These are phyloP conservation scores for Epichloe gansuensis DNA, from an alignment of 2,329 filamentous ascomycete species.

Conservation along the genomic window DNA sequence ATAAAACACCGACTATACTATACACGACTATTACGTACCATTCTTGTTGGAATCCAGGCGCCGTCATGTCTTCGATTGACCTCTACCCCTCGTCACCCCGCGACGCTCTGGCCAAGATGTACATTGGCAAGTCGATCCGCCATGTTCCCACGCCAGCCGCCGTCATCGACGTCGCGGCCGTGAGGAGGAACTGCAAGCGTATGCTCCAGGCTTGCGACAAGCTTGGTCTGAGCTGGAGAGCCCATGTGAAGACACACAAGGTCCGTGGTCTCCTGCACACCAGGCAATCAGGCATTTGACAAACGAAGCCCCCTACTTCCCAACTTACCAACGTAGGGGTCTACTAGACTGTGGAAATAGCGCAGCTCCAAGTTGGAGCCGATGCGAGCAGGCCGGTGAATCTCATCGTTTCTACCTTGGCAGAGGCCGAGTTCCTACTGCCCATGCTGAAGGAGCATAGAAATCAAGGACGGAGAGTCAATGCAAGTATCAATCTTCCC, in stretches of 20 bases:
- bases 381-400: constrained; percentile 34
- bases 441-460: constrained; percentile 48
- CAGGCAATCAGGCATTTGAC: too few relatives aligned
- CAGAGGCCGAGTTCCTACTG: constrained; percentile 55
- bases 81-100: constrained; percentile 14
- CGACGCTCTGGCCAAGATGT: constrained; percentile 11
- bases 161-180: constrained; percentile 53
- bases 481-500: constrained; percentile 29
- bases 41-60: not conserved
- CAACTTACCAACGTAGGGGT: not conserved
- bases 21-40: too few relatives aligned
- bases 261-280: constrained; percentile 23
- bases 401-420: constrained; percentile 61
- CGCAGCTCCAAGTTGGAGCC: constrained; percentile 56
- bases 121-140: constrained; percentile 44
- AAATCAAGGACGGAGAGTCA: constrained; percentile 38
- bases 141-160: constrained; percentile 53
- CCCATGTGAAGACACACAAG: constrained; percentile 79
- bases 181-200: constrained; percentile 52
- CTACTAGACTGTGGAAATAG: constrained; percentile 49
- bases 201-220: constrained; percentile 54
- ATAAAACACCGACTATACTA: too few relatives aligned
- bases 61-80: constrained; percentile 10
- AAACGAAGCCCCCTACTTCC: too few relatives aligned
- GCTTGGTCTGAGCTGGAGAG: constrained; percentile 54